Evolutionary conservation across 306 rosid genomes (phyloP), one percentile per base, ranked within the genome.

Genomic region (Cicer bijugum): DNA sequence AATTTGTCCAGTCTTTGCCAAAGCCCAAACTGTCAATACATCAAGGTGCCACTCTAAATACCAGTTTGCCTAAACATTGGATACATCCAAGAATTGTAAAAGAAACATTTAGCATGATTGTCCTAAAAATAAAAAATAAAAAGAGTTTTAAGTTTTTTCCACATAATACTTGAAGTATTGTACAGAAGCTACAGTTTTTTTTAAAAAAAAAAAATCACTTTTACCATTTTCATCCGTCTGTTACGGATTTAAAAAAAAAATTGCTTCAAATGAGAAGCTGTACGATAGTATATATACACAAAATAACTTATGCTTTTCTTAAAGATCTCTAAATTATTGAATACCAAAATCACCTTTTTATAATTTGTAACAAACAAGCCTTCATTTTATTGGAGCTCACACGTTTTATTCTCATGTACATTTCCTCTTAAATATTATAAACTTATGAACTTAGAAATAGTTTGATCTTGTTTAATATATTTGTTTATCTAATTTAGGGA

Each of bases 21-120:
- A 83, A 67, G 87, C 93, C 98, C 98, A 91, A 39, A 83, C 80
- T 16, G 64, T 69, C 84, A 93, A 69, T 38, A 87, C 10, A 45
- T 91, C 97, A 70, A 93, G 56, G 77, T 86, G 93, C 96, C 92
- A 89, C 82, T 93, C 97, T 43, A 85, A 0, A 86, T 86, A 80
- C 98, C 98, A 93, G 84, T 85, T 85, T 35, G 78, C 87, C 98
- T 93, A 82, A 74, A 66, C 33, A 44, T 48, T 75, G 15, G 59
- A 72, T 58, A 68, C 55, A 68, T 59, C 61, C 69, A 71, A 11
- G 62, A 6, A 62, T 67, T 55, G n/a, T 69, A 64, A 42, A 50
- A 62, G 12, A 59, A 70, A 56, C 7, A 70, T 61, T 61, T 17
- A 53, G 51, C 43, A 52, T 19, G 23, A 35, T 55, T 55, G 65